phyloP scores from a whole-genome alignment of 768 basidiomycete genomes.

The Podaxis sp. region DNA sequence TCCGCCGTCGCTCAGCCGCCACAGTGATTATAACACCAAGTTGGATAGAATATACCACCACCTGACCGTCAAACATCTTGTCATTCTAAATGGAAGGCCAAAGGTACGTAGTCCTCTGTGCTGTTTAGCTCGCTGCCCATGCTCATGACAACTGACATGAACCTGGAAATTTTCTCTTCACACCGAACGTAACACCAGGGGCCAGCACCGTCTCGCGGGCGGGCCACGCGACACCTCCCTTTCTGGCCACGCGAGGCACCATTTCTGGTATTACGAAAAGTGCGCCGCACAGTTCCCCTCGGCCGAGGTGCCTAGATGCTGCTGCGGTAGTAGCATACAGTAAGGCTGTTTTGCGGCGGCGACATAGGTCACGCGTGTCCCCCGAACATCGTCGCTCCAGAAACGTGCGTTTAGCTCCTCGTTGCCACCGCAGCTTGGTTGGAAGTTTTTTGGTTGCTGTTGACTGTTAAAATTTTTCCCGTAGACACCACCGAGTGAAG shows the following conservation, averaged over 20 bases:
- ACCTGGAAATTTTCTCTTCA: background rate
- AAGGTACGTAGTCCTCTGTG: background rate
- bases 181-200: background rate
- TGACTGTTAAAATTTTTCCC: background rate
- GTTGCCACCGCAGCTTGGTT: background rate
- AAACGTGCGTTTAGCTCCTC: background rate
- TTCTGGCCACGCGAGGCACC: background rate
- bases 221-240: background rate
- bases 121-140: background rate
- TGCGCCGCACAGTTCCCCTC: background rate
- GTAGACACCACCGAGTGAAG: background rate
- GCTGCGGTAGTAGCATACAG: background rate
- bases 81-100: background rate
- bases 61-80: background rate
- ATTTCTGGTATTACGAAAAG: background rate
- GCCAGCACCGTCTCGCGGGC: background rate
- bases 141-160: background rate
- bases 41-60: slow-evolving; percentile 2
- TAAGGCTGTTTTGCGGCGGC: background rate
- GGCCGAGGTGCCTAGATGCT: background rate
- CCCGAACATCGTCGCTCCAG: slow-evolving; percentile 8
- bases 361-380: background rate
- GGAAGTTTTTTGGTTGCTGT: background rate
- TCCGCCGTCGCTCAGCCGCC: background rate
- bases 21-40: background rate